phyloP scores from a whole-genome alignment of 345 rosid genomes.

The Gynandropsis gynandra region DNA sequence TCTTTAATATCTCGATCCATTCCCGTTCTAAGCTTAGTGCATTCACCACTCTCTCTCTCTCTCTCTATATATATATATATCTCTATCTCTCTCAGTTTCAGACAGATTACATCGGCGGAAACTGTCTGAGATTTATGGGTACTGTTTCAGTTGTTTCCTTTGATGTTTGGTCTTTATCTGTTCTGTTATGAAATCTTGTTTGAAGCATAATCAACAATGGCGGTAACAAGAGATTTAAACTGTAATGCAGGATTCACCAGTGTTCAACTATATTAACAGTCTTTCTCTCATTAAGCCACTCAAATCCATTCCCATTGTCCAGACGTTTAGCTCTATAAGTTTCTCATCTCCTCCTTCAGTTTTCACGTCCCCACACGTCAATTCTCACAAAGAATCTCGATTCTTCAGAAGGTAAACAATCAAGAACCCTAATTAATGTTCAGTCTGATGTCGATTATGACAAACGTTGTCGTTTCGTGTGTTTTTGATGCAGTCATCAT shows the following conservation, averaged over 20 bases:
- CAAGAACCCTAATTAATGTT: no score
- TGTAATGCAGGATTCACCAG: slow-evolving; percentile 76
- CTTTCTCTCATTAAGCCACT: slow-evolving; percentile 92
- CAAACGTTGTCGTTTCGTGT: not conserved
- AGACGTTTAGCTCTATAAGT: slow-evolving; percentile 61
- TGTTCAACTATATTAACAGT: slow-evolving; percentile 74
- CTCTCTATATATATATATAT: no score
- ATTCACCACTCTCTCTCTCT: no score
- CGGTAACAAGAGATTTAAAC: not conserved
- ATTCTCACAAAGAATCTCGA: slow-evolving; percentile 67
- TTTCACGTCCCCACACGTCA: slow-evolving; percentile 87
- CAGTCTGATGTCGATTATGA: not conserved
- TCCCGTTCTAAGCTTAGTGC: no score
- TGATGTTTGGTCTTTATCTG: no score
- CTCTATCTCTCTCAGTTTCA: not conserved
- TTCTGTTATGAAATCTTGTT: no score
- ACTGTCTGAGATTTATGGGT: not conserved
- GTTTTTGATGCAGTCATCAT: no score
- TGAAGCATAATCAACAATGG: no score
- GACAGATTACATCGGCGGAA: not conserved
- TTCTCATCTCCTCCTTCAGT: slow-evolving; percentile 72
- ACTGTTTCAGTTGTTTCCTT: not conserved
- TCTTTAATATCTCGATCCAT: no score
- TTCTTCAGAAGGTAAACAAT: slow-evolving; percentile 57
- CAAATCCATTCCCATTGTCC: slow-evolving; percentile 51